These are phyloP conservation scores for Fusarium foetens DNA, from an alignment of 2,329 filamentous ascomycete genomes.

Conservation along the genomic window DNA sequence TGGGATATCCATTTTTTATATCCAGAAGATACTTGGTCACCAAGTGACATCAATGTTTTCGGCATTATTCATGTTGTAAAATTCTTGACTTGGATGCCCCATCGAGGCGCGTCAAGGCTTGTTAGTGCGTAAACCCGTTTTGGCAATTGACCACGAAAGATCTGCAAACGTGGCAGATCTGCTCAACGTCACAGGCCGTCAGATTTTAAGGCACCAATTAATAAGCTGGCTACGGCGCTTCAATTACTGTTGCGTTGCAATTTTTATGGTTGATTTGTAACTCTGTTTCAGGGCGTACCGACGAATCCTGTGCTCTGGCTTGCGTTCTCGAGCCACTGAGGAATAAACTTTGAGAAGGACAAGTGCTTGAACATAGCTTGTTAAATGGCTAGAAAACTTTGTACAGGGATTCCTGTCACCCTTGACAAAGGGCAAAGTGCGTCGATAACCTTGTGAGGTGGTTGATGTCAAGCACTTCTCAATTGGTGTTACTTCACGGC, in stretches of 20 bases:
- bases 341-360: not conserved
- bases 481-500: not conserved
- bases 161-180: conserved; percentile 24
- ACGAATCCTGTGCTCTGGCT: not conserved
- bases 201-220: not conserved
- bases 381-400: not conserved
- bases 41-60: conserved; percentile 1
- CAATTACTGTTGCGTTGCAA: not conserved
- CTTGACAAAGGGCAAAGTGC: not conserved
- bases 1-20: not conserved
- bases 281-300: not conserved
- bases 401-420: not conserved
- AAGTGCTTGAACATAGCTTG: not conserved
- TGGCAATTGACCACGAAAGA: conserved; percentile 27
- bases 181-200: conserved; percentile 12
- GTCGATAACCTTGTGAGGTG: too few species aligned
- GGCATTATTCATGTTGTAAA: conserved; percentile 8
- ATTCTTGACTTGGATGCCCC: conserved; percentile 3
- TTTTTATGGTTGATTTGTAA: not conserved
- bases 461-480: not conserved
- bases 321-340: not conserved
- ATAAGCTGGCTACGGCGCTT: not conserved
- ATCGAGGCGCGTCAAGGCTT: conserved; percentile 1
- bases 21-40: not conserved
- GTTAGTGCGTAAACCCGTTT: conserved; percentile 11